phyloP scores from a whole-genome alignment of 129 eudicot genomes.

The Escallonia herrerae region DNA sequence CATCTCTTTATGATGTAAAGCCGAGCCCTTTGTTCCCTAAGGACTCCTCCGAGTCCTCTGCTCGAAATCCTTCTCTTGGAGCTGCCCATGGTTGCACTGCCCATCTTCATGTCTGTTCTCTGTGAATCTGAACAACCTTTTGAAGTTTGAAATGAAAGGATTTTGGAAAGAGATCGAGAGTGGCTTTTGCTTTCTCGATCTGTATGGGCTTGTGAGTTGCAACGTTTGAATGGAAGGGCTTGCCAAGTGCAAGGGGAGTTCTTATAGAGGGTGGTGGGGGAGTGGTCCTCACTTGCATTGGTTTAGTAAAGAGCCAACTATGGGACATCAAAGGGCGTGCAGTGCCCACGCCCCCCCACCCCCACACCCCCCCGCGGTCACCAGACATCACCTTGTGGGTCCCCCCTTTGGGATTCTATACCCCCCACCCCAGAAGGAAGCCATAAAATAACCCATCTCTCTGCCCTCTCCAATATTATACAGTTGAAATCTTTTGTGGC shows the following conservation, averaged over 20 bases:
- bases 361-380: conserved; percentile 24
- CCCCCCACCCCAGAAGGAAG: conserved; percentile 3
- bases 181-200: background rate
- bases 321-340: conserved; percentile 35
- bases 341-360: too few species aligned
- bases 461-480: background rate
- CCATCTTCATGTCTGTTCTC: conserved; percentile 35
- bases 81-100: conserved; percentile 37
- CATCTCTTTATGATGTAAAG: conserved; percentile 89
- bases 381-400: conserved; percentile 23
- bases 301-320: conserved; percentile 25
- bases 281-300: conserved; percentile 27
- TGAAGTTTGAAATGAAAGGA: too few species aligned
- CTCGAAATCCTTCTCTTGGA: conserved; percentile 70
- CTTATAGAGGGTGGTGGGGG: conserved; percentile 43
- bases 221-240: conserved; percentile 11
- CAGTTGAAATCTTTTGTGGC: too few species aligned
- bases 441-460: background rate
- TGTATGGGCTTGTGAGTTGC: too few species aligned
- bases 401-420: conserved; percentile 35
- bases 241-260: conserved; percentile 13
- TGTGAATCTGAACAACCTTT: too few species aligned
- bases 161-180: background rate
- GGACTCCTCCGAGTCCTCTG: conserved; percentile 82
- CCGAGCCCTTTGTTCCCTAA: conserved; percentile 81